Conservation (phyloP, 805 yeast genomes). For the Ogataea dorogensis region DNA sequence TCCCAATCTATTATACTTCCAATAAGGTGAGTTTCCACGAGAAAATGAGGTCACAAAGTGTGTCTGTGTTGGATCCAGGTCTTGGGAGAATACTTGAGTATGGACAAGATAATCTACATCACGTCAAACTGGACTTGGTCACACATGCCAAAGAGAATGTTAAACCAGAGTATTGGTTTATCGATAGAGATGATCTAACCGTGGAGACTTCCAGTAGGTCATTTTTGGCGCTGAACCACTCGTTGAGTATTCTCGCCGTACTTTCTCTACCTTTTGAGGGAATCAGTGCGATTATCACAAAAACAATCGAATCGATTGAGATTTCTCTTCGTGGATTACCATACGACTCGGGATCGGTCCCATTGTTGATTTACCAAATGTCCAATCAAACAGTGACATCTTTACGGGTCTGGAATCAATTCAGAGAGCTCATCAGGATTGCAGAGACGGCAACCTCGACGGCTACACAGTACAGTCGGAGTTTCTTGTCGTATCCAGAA, state of each 20-base stretch:
- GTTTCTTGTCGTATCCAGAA: constrained; percentile 30
- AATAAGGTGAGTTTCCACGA: constrained; percentile 35
- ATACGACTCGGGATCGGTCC: constrained; percentile 27
- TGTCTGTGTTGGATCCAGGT: constrained; percentile 16
- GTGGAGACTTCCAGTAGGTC: constrained; percentile 22
- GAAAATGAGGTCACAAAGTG: constrained; percentile 14
- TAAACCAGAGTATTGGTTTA: constrained; percentile 31
- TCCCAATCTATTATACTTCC: constrained; percentile 66
- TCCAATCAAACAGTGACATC: constrained; percentile 61
- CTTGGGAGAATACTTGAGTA: constrained; percentile 11
- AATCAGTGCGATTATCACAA: constrained; percentile 39
- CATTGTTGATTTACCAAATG: constrained; percentile 52
- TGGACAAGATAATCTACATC: constrained; percentile 9
- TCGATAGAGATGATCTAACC: constrained; percentile 19
- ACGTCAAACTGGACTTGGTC: constrained; percentile 24
- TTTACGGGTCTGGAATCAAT: constrained; percentile 46
- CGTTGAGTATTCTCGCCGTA: constrained; percentile 21
- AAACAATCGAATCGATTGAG: constrained; percentile 64
- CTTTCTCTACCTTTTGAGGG: constrained; percentile 34
- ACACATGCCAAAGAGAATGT: constrained; percentile 22
- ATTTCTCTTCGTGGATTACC: constrained; percentile 57
- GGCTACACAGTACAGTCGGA: constrained; percentile 13
- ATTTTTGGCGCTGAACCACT: constrained; percentile 26
- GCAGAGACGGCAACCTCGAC: constrained; percentile 24
- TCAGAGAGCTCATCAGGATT: constrained; percentile 32